phyloP scores from a whole-genome alignment of 805 yeast genomes.

The Naumovozyma dairenensis region DNA sequence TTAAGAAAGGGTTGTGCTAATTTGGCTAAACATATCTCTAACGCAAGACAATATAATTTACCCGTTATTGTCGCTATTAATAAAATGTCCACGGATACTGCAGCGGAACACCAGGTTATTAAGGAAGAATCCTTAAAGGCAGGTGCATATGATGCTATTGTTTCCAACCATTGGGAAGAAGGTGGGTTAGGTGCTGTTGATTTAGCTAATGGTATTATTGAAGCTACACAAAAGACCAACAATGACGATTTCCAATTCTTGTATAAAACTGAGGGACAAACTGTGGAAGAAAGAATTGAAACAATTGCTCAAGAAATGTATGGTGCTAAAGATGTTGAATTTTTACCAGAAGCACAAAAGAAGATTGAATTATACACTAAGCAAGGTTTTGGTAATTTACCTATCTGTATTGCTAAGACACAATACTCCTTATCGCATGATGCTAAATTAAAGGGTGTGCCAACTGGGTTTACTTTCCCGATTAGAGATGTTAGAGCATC shows the following conservation, averaged over 20 bases:
- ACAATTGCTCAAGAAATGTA: conserved; percentile 67
- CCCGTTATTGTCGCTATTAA: conserved; percentile 79
- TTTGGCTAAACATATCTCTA: conserved; percentile 65
- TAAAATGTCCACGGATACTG: conserved; percentile 66
- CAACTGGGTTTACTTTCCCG: conserved; percentile 70
- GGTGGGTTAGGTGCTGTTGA: conserved; percentile 78
- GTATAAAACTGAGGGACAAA: conserved; percentile 45
- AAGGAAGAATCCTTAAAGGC: conserved; percentile 60
- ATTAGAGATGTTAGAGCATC: conserved; percentile 71
- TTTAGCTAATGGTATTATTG: conserved; percentile 61
- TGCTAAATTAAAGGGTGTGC: conserved; percentile 74
- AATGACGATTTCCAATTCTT: conserved; percentile 39
- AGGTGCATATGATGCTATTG: conserved; percentile 72
- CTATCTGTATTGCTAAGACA: conserved; percentile 79
- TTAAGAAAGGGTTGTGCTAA: conserved; percentile 64
- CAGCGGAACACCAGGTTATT: conserved; percentile 57
- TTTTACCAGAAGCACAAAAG: conserved; percentile 57
- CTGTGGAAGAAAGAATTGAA: conserved; percentile 58
- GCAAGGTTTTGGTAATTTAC: conserved; percentile 70
- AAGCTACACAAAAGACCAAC: conserved; percentile 42
- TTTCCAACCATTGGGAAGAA: conserved; percentile 78
- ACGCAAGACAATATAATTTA: conserved; percentile 61
- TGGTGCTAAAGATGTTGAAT: conserved; percentile 65
- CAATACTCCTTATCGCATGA: conserved; percentile 80
- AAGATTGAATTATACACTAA: conserved; percentile 58